Base-by-base conservation (phyloP, 108 stramenopile genomes). In the Fragilariopsis cylindrus region DNA sequence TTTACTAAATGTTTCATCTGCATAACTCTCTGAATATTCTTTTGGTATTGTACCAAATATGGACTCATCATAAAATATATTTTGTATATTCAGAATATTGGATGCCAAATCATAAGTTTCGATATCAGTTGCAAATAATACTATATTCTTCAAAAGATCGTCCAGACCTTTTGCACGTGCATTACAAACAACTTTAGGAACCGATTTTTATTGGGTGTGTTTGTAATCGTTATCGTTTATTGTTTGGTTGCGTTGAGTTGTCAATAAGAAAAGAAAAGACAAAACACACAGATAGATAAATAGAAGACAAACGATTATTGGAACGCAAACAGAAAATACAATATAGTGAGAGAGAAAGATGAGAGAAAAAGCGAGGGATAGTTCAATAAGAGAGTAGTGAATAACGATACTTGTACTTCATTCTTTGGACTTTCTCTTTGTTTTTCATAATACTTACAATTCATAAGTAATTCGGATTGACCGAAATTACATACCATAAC, bases 401-500 rank as follows among this genome's bases (percentile, higher is more conserved):
- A 30, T 8, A 60, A 41, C 9, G 58, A 60, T 30, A 30, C 30
- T 21, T 21, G 30, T 30, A 30, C 30, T 30, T 30, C 30, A 30
- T 30, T 30, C 0, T 30, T 30, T 1, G 30, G 2, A 30, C 1
- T 30, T 2, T 2, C 19, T 30, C 30, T 30, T 1, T 30, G 30
- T 2, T 30, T 30, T 30, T 21, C 21, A 21, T 21, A 30, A 30
- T 90, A 92, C 7, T 81, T 82, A 78, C 90, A 92, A 57, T 96
- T 96, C 44, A 79, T 71, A 7, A 96, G 78, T 40, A 96, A 66
- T 75, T 93, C 92, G 48, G 84, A 81, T 69, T 92, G 90, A 13
- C 94, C 94, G 65, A 79, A 75, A 69, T 96, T 96, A 8, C 85
- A 83, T 6, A 90, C 90, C 88, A 92, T 86, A 53, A 96, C 92